Base-by-base conservation (phyloP, 345 rosid genomes). In the Odontarrhena argentea region DNA sequence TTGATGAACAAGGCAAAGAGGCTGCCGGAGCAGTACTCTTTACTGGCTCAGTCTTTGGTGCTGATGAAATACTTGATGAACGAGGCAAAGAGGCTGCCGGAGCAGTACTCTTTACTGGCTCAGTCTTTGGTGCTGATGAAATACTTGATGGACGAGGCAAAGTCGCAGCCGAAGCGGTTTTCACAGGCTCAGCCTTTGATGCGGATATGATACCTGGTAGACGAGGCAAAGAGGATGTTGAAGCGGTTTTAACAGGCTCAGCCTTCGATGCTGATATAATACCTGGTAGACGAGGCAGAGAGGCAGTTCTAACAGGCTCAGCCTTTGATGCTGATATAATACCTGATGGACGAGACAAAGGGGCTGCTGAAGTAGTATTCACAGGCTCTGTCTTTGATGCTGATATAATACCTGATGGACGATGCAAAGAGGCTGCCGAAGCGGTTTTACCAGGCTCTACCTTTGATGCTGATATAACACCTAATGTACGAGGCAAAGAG, bases 1-100 rank as follows among this genome's bases (percentile, higher is more conserved):
- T 40, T 40, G 84, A 47, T 22, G 87, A 63, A 71, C 67, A 77
- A 55, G 73, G 69, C 11, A 81, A 73, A 59, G 84, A 68, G 60
- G 61, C 77, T 35, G 74, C 81, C 1, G 84, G 41, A n/a, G 90
- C 37, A 2, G 44, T 3, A 18, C 22, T 18, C 40, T 79, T 79
- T 68, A 57, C 42, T 57, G 48, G 72, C 32, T 8, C 72, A 14
- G 56, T 24, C 63, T 74, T 74, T 14, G 73, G 63, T 44, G 67
- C 43, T 36, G 65, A 56, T 47, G 6, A 6, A 46, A 38, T 55
- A 26, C 51, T 30, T 40, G 84, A 47, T 22, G 87, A 63, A 71
- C 64, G 77, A 57, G 73, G 69, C 11, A 81, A 73, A 59, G 84
- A 68, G 60, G 61, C 77, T 35, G 74, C 81, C 1, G 84, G 41